A percentile compares a stretch with the other conserved stretches of the same genome.
phyloP scores from a whole-genome alignment of 2,329 filamentous ascomycete species.

The Whalleya microplaca region DNA sequence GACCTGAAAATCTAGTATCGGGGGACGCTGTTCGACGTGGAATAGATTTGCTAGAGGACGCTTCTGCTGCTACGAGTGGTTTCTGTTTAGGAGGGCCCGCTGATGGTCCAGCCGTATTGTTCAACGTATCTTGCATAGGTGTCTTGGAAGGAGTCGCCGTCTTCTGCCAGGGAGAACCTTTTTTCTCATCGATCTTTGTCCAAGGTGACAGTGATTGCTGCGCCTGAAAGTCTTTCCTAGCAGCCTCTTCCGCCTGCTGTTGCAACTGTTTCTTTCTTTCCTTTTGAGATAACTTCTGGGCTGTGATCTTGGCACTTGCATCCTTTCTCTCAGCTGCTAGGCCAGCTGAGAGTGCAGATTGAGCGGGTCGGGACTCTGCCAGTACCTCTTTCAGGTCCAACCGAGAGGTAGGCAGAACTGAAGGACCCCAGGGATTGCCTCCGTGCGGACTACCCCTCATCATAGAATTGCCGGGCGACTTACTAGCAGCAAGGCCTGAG shows the following conservation, averaged over 20 bases:
- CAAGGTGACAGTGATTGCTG: slow-evolving; percentile 47
- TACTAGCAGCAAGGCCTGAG: slow-evolving; percentile 8
- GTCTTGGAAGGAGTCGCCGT: slow-evolving; percentile 52
- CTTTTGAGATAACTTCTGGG: slow-evolving; percentile 80
- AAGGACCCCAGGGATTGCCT: slow-evolving; percentile 53
- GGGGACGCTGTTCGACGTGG: slow-evolving; percentile 59
- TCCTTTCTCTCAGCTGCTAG: slow-evolving; percentile 56
- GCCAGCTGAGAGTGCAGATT: slow-evolving; percentile 58
- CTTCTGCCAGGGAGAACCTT: slow-evolving; percentile 69
- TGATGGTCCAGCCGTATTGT: slow-evolving; percentile 36
- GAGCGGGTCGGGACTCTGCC: slow-evolving; percentile 54
- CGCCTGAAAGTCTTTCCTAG: slow-evolving; percentile 40
- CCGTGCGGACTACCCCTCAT: slow-evolving; percentile 25
- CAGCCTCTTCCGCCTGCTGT: slow-evolving; percentile 57
- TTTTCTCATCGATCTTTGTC: slow-evolving; percentile 47
- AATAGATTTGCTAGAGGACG: slow-evolving; percentile 42
- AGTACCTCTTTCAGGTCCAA: slow-evolving; percentile 80
- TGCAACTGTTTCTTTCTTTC: slow-evolving; percentile 86
- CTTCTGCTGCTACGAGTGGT: slow-evolving; percentile 48
- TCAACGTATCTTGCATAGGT: slow-evolving; percentile 54
- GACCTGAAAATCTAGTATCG: slow-evolving; percentile 66
- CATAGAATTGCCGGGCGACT: slow-evolving; percentile 10
- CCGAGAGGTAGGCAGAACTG: slow-evolving; percentile 61
- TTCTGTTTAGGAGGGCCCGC: slow-evolving; percentile 42
- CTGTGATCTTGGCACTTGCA: slow-evolving; percentile 40